phyloP scores from a whole-genome alignment of 176 grass and related monocot genomes.

The Avena eriantha region DNA sequence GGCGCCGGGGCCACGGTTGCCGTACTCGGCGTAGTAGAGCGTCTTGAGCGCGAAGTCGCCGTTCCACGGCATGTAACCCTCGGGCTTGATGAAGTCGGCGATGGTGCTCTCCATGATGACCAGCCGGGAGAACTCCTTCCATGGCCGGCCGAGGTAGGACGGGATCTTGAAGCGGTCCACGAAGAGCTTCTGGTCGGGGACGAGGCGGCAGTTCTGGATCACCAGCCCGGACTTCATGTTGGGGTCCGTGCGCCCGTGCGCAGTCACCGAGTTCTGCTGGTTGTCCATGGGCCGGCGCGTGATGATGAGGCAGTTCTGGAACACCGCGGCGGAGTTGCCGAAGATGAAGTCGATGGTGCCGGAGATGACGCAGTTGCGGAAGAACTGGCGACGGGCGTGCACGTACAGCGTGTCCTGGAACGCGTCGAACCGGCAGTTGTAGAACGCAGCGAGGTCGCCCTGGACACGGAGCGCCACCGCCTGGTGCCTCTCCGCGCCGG shows the following conservation, averaged over 20 bases:
- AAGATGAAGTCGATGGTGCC: slow-evolving; percentile 96
- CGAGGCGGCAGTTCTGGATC: slow-evolving; percentile 83
- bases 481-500: slow-evolving; percentile 73
- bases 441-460: slow-evolving; percentile 66
- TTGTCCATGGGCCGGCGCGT: slow-evolving; percentile 68
- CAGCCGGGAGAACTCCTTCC: slow-evolving; percentile 68
- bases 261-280: slow-evolving; percentile 80
- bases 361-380: slow-evolving; percentile 84
- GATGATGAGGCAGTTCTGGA: slow-evolving; percentile 86
- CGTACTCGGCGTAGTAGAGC: slow-evolving; percentile 80
- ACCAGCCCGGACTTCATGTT: slow-evolving; percentile 83
- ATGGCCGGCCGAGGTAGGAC: slow-evolving; percentile 73
- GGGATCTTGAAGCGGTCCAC: slow-evolving; percentile 59
- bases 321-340: slow-evolving; percentile 73
- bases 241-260: slow-evolving; percentile 68
- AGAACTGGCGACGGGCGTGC: slow-evolving; percentile 67
- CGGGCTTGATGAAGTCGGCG: slow-evolving; percentile 63
- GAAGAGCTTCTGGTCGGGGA: slow-evolving; percentile 66
- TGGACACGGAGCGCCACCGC: slow-evolving; percentile 73
- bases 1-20: slow-evolving; percentile 70
- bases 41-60: slow-evolving; percentile 60
- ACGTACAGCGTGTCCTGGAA: slow-evolving; percentile 90
- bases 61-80: slow-evolving; percentile 72
- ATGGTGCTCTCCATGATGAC: slow-evolving; percentile 74
- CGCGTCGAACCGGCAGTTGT: slow-evolving; percentile 76